A percentile compares a stretch with the other conserved stretches of the same genome.
phyloP scores from a whole-genome alignment of 345 rosid genomes.

The Linum usitatissimum region DNA sequence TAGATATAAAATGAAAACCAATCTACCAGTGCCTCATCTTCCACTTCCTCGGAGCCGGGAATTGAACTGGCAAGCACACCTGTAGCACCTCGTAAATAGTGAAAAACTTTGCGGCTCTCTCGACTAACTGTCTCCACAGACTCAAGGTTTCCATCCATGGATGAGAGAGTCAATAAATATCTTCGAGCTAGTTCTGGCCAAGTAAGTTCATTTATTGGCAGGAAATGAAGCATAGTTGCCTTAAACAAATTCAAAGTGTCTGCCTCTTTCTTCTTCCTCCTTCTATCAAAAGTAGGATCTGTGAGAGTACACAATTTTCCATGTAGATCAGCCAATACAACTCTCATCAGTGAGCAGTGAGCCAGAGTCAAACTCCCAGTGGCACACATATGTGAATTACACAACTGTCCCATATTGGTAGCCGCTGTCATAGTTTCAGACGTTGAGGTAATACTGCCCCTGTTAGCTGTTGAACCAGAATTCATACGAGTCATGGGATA shows the following conservation, averaged over 20 bases:
- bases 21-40: constrained; percentile 36
- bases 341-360: too few relatives aligned
- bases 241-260: constrained; percentile 16
- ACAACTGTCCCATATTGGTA: too few relatives aligned
- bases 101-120: constrained; percentile 24
- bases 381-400: too few relatives aligned
- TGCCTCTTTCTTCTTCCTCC: constrained; percentile 24
- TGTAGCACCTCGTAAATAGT: constrained; percentile 23
- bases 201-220: constrained; percentile 29
- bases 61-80: constrained; percentile 19
- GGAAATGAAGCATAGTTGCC: constrained; percentile 27
- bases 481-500: too few relatives aligned
- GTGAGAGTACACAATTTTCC: background rate
- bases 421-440: too few relatives aligned
- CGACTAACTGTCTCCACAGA: constrained; percentile 17
- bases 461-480: too few relatives aligned
- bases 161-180: constrained; percentile 19
- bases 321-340: too few relatives aligned
- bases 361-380: too few relatives aligned
- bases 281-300: constrained; percentile 26
- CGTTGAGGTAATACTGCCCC: too few relatives aligned
- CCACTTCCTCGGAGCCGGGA: constrained; percentile 26
- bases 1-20: constrained; percentile 22
- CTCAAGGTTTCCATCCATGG: constrained; percentile 29
- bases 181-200: constrained; percentile 35